Conservation (phyloP, 2,329 filamentous ascomycete genomes). For the Cercospora sp. region DNA sequence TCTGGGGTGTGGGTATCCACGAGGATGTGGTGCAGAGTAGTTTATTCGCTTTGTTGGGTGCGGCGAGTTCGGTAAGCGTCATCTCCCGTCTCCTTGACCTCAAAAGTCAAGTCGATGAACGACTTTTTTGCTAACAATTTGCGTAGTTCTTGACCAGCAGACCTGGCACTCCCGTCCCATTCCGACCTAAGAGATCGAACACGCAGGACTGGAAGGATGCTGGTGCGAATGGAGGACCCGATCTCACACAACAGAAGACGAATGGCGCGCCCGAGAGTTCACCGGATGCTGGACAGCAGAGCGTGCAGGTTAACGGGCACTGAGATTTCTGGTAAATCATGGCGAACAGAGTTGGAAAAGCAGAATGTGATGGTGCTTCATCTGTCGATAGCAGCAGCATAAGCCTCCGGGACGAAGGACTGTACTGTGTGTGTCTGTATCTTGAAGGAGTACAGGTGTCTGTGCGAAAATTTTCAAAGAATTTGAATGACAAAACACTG, state of each 20-base stretch:
- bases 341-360: background rate
- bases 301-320: background rate
- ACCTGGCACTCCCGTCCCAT: constrained; percentile 66
- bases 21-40: constrained; percentile 89
- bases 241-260: constrained; percentile 33
- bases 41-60: constrained; percentile 79
- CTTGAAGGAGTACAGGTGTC: no score
- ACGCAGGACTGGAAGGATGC: constrained; percentile 40
- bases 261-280: constrained; percentile 35
- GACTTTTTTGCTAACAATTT: constrained; percentile 6
- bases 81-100: background rate
- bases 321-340: background rate
- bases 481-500: no score
- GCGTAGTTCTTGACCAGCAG: constrained; percentile 67
- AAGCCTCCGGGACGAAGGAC: no score
- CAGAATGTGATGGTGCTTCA: no score
- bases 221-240: constrained; percentile 8
- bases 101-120: no score
- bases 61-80: constrained; percentile 79
- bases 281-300: constrained; percentile 31
- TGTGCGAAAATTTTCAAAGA: no score
- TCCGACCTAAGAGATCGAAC: constrained; percentile 59
- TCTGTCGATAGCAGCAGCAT: no score
- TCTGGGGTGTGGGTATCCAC: constrained; percentile 91
- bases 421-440: no score